These are phyloP conservation scores for Aspergillus clavatus DNA, from an alignment of 2,329 filamentous ascomycete species.

Conservation along the genomic window DNA sequence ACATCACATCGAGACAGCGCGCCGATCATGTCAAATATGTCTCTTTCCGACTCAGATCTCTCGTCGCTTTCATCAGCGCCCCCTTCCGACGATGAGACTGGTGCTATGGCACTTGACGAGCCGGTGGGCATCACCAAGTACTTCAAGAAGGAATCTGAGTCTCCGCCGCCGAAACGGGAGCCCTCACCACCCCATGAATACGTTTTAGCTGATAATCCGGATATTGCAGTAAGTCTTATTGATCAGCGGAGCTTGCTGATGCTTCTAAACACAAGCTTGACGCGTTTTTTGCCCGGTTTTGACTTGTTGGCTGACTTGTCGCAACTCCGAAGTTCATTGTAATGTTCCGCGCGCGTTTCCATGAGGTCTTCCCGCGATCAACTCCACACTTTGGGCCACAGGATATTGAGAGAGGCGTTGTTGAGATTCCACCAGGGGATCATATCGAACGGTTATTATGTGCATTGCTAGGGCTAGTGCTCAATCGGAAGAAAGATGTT, in stretches of 20 bases:
- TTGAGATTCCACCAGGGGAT: slow-evolving; percentile 71
- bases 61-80: slow-evolving; percentile 56
- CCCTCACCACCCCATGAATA: slow-evolving; percentile 88
- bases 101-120: slow-evolving; percentile 37
- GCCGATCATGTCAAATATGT: slow-evolving; percentile 31
- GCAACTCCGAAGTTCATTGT: slow-evolving; percentile 72
- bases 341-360: slow-evolving; percentile 94
- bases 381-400: slow-evolving; percentile 88
- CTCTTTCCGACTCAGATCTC: slow-evolving; percentile 54
- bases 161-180: slow-evolving; percentile 70
- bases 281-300: slow-evolving; percentile 28
- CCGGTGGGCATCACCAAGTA: slow-evolving; percentile 44
- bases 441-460: slow-evolving; percentile 85
- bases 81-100: slow-evolving; percentile 54
- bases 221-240: slow-evolving; percentile 73
- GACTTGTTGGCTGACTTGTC: slow-evolving; percentile 33
- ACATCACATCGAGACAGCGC: slow-evolving; percentile 27
- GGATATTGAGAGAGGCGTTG: slow-evolving; percentile 84
- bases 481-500: slow-evolving; percentile 97
- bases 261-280: slow-evolving; percentile 10
- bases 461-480: slow-evolving; percentile 75
- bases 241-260: slow-evolving; percentile 33
- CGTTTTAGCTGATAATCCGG: slow-evolving; percentile 81
- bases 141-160: slow-evolving; percentile 45
- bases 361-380: slow-evolving; percentile 81